A percentile compares a stretch with the other conserved stretches of the same genome.
phyloP scores from a whole-genome alignment of 2,329 filamentous ascomycete genomes.

The Immersiporthe knoxdaviesiana region DNA sequence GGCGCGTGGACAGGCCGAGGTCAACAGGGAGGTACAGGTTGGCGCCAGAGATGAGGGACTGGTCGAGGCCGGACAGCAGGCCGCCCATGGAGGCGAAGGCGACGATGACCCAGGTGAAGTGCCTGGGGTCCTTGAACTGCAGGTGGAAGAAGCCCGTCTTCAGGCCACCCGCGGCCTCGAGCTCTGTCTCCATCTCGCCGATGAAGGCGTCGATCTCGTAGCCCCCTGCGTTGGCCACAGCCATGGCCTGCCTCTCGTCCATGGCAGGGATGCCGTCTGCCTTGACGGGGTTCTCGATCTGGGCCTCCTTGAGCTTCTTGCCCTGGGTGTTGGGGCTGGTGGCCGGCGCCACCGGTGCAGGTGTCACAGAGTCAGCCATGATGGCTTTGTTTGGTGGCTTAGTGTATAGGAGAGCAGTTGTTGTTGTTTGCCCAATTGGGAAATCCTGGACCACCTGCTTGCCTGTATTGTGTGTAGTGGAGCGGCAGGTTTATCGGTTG shows the following conservation, averaged over 20 bases:
- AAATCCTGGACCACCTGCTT: too few relatives aligned
- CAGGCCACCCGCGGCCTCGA: conserved; percentile 38
- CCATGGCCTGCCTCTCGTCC: conserved; percentile 41
- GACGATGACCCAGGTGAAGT: conserved; percentile 71
- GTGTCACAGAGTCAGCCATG: conserved; percentile 27
- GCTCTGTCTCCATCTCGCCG: conserved; percentile 46
- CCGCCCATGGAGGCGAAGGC: conserved; percentile 77
- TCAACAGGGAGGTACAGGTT: conserved; percentile 67
- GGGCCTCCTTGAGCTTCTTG: conserved; percentile 30
- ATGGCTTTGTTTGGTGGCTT: neutral
- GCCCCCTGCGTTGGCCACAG: conserved; percentile 41
- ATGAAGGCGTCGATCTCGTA: conserved; percentile 46
- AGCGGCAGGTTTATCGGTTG: neutral
- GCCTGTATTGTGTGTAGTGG: neutral
- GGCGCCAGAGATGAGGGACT: conserved; percentile 73
- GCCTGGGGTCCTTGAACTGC: conserved; percentile 61
- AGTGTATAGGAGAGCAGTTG: too few relatives aligned
- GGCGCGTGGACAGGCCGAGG: conserved; percentile 55
- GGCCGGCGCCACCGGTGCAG: conserved; percentile 23
- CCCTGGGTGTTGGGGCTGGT: conserved; percentile 21
- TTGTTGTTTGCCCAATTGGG: neutral
- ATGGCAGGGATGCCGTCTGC: conserved; percentile 31
- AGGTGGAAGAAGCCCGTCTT: conserved; percentile 54
- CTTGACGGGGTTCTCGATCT: conserved; percentile 34
- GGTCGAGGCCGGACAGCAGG: conserved; percentile 72